Evolutionary conservation across 2,329 filamentous ascomycete species (phyloP).

Genomic region (Nothophaeocryptopus gaeumannii): DNA sequence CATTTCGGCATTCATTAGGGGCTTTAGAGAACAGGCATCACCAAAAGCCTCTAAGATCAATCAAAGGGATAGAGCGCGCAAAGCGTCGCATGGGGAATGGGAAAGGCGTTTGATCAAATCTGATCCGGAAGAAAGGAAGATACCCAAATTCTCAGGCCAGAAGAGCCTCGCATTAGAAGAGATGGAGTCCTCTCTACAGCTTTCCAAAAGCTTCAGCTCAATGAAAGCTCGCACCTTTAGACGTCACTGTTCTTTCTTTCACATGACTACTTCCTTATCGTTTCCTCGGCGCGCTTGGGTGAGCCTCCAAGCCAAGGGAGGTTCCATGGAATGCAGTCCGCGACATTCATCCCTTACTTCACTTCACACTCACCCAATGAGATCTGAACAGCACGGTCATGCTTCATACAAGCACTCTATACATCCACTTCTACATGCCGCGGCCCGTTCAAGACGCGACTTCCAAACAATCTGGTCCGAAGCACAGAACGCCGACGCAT

Average conservation of each 20-base stretch:
- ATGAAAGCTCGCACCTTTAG: neutral
- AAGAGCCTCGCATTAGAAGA: constrained; percentile 9
- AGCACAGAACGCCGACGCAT: neutral
- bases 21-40: neutral
- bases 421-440: neutral
- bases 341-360: constrained; percentile 1
- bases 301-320: neutral
- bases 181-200: neutral
- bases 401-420: neutral
- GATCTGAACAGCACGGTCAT: no score
- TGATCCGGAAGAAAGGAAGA: constrained; percentile 2
- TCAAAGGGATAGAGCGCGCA: neutral
- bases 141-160: constrained; percentile 9
- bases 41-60: neutral
- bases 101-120: neutral
- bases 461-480: neutral
- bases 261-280: no score
- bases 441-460: no score
- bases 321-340: neutral
- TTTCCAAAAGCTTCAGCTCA: neutral
- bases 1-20: constrained; percentile 8
- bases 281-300: no score
- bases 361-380: neutral
- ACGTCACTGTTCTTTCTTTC: no score
- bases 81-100: no score